Percentiles rank a stretch among this genome's conserved stretches.
Conservation (phyloP, 1,284 basidiomycete genomes). For the Prillingera fragicola region DNA sequence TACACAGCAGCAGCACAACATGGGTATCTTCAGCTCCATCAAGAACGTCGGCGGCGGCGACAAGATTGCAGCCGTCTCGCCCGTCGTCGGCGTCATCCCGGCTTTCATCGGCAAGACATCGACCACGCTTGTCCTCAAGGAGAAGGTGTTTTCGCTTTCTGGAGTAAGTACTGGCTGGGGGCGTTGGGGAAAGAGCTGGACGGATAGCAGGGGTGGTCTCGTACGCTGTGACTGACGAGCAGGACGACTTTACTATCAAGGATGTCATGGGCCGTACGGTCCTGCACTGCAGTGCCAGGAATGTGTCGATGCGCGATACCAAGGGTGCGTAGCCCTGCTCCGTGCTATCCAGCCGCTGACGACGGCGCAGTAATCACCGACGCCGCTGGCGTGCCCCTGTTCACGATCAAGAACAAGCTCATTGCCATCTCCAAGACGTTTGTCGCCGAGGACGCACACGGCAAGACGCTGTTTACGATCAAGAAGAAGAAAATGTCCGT, state of each 20-base stretch:
- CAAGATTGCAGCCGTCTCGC: no score
- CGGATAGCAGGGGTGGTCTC: no score
- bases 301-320: conserved; percentile 34
- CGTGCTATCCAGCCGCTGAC: not conserved
- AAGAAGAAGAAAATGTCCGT: conserved; percentile 30
- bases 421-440: conserved; percentile 31
- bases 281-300: conserved; percentile 33
- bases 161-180: no score
- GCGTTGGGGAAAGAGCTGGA: no score
- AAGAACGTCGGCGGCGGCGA: no score
- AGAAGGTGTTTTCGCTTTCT: conserved; percentile 37
- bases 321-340: conserved; percentile 30
- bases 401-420: conserved; percentile 35
- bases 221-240: not conserved
- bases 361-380: conserved; percentile 35
- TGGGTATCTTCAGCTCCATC: no score
- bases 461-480: conserved; percentile 35
- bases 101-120: conserved; percentile 27
- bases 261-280: conserved; percentile 36
- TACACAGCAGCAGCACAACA: no score
- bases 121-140: conserved; percentile 40
- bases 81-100: conserved; percentile 31
- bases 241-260: conserved; percentile 42
- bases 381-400: conserved; percentile 31
- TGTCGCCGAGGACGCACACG: conserved; percentile 29